Conservation (phyloP, 495 filamentous ascomycete species). For the Penicillium paxilli region DNA sequence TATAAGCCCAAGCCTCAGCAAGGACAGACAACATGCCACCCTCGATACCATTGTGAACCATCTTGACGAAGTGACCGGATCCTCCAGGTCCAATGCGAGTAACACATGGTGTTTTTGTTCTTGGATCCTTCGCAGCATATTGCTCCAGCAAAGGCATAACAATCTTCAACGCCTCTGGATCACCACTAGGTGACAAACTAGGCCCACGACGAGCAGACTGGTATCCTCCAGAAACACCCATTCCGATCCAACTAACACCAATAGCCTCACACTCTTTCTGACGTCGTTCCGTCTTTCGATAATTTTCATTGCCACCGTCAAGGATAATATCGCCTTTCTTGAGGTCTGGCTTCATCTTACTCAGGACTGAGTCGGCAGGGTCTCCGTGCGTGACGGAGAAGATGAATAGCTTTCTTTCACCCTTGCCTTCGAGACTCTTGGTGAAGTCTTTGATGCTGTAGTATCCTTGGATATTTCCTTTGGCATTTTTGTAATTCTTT, state of each 20-base stretch:
- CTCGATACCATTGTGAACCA: constrained; percentile 78
- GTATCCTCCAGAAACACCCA: constrained; percentile 70
- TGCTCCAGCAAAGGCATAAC: constrained; percentile 63
- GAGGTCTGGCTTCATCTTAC: constrained; percentile 54
- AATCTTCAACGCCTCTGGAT: constrained; percentile 54
- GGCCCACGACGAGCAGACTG: constrained; percentile 66
- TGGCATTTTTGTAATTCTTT: constrained; percentile 19
- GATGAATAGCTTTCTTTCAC: constrained; percentile 52
- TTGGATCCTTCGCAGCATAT: constrained; percentile 59
- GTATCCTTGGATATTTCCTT: constrained; percentile 37
- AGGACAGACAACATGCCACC: constrained; percentile 65
- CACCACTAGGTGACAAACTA: constrained; percentile 65
- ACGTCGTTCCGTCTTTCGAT: constrained; percentile 62
- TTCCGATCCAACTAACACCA: constrained; percentile 64
- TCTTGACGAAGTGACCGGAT: constrained; percentile 73
- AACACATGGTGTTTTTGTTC: constrained; percentile 61
- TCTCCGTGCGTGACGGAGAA: constrained; percentile 71
- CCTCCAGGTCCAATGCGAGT: constrained; percentile 61
- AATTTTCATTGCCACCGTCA: constrained; percentile 73
- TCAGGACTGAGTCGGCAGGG: constrained; percentile 66
- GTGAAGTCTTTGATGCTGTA: constrained; percentile 41
- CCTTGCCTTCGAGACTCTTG: constrained; percentile 36
- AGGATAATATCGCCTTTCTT: constrained; percentile 67
- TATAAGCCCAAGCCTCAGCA: constrained; percentile 66
- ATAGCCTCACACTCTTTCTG: constrained; percentile 55